Evolutionary conservation across 345 rosid species (phyloP).

Genomic region (Citrus cavaleriei): DNA sequence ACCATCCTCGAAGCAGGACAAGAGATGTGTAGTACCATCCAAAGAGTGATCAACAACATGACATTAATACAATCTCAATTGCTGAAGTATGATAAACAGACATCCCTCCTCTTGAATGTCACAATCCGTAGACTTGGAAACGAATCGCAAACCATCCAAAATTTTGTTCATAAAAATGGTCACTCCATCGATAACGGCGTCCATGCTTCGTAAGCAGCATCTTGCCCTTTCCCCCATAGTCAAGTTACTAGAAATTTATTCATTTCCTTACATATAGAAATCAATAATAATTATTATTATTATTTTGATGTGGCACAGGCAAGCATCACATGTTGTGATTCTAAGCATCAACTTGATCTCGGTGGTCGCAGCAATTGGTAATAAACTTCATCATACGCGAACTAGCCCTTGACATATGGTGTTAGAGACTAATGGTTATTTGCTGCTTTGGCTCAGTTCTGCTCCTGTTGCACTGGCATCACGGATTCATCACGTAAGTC

Average conservation of each 20-base stretch:
- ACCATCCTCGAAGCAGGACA: slow-evolving; percentile 40
- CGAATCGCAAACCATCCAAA: slow-evolving; percentile 34
- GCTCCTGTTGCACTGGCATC: slow-evolving; percentile 61
- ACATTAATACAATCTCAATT: slow-evolving; percentile 38
- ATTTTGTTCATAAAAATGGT: slow-evolving; percentile 31
- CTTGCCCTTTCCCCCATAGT: background rate
- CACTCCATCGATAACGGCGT: slow-evolving; percentile 46
- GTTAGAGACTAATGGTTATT: slow-evolving; percentile 4
- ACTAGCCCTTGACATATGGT: background rate
- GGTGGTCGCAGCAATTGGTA: slow-evolving; percentile 54
- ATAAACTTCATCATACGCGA: background rate
- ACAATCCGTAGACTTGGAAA: slow-evolving; percentile 40
- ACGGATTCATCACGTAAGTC: slow-evolving; percentile 57
- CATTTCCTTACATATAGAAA: background rate
- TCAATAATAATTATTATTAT: background rate
- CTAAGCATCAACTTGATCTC: slow-evolving; percentile 41
- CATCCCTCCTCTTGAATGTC: slow-evolving; percentile 31
- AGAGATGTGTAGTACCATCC: slow-evolving; percentile 29
- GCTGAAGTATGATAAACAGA: slow-evolving; percentile 42
- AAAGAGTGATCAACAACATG: slow-evolving; percentile 28
- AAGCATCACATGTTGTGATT: slow-evolving; percentile 37
- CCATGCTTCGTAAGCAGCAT: slow-evolving; percentile 41
- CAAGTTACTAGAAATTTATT: background rate
- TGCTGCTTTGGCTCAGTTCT: slow-evolving; percentile 37
- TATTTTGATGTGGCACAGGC: slow-evolving; percentile 24